These are phyloP conservation scores for Tagetes erecta DNA, from an alignment of 129 eudicot genomes.

Conservation along the genomic window DNA sequence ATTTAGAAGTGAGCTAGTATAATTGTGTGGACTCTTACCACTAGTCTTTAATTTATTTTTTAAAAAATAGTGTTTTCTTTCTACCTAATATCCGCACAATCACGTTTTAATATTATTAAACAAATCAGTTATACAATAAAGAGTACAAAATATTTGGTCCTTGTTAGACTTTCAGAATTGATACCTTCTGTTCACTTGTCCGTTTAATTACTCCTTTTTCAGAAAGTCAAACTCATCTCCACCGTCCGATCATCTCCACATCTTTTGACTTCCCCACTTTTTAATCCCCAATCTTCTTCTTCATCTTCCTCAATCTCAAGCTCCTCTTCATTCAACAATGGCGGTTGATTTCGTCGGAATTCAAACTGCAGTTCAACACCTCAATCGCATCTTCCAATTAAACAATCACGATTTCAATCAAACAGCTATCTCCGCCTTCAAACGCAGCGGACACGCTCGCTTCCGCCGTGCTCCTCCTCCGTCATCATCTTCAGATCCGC, in stretches of 20 bases:
- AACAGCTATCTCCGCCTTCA: slow-evolving; percentile 41
- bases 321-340: slow-evolving; percentile 22
- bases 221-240: slow-evolving; percentile 37
- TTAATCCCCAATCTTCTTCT: slow-evolving; percentile 29
- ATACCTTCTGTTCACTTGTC: slow-evolving; percentile 31
- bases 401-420: slow-evolving; percentile 38
- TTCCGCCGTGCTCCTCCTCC: slow-evolving; percentile 60
- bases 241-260: slow-evolving; percentile 29
- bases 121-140: too few species aligned
- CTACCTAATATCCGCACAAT: slow-evolving; percentile 4
- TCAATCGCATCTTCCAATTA: slow-evolving; percentile 36
- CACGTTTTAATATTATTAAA: slow-evolving; percentile 1
- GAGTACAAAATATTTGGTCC: slow-evolving; percentile 14
- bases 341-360: slow-evolving; percentile 45
- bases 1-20: too few species aligned
- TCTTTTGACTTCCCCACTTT: slow-evolving; percentile 30
- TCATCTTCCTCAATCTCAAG: slow-evolving; percentile 6
- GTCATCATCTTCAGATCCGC: slow-evolving; percentile 14
- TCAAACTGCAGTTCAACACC: slow-evolving; percentile 24
- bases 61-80: too few species aligned
- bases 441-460: slow-evolving; percentile 77
- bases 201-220: slow-evolving; percentile 18
- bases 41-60: too few species aligned
- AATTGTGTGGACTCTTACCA: too few species aligned
- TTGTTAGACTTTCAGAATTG: slow-evolving; percentile 37